A percentile compares a stretch with the other conserved stretches of the same genome.
Evolutionary conservation across 176 grass and related monocot species (phyloP).

Genomic region (Lolium multiflorum): DNA sequence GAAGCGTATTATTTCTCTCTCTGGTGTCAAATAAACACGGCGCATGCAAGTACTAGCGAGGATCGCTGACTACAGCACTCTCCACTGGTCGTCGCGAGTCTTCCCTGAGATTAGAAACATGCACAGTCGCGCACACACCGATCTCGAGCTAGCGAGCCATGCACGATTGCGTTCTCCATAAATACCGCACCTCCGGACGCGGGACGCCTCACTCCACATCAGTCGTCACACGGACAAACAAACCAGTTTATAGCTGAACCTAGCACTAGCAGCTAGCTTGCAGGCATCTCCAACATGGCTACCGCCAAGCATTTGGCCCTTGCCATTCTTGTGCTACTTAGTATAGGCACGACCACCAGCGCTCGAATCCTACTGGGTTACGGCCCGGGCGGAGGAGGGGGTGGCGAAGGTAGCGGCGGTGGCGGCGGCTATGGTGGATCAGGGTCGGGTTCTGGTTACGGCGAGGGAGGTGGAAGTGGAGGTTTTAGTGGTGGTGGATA

Average conservation of each 20-base stretch:
- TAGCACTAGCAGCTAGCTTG: background rate
- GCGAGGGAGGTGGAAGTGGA: constrained; percentile 47
- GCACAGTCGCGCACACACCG: constrained; percentile 22
- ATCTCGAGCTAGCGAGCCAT: background rate
- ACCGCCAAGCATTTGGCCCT: constrained; percentile 43
- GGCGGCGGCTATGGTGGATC: constrained; percentile 37
- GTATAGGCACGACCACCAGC: constrained; percentile 37
- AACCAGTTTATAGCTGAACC: background rate
- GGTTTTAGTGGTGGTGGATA: constrained; percentile 18
- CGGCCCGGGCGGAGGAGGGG: constrained; percentile 17
- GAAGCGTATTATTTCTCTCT: constrained; percentile 23
- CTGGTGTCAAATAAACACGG: constrained; percentile 20
- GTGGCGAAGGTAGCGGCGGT: constrained; percentile 27
- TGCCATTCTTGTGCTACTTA: constrained; percentile 54
- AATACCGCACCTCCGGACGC: constrained; percentile 31
- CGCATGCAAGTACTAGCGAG: constrained; percentile 5
- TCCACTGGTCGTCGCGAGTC: constrained; percentile 28
- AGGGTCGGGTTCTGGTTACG: constrained; percentile 24
- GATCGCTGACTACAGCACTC: background rate
- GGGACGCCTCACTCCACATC: constrained; percentile 15
- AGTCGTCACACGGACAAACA: background rate
- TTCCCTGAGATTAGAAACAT: constrained; percentile 32
- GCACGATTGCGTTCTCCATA: constrained; percentile 46
- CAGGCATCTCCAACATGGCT: constrained; percentile 44
- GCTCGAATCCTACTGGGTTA: constrained; percentile 38